Evolutionary conservation across 2,329 filamentous ascomycete species (phyloP), one percentile per base, ranked within the genome.

Genomic region (Ophiostoma ulmi): DNA sequence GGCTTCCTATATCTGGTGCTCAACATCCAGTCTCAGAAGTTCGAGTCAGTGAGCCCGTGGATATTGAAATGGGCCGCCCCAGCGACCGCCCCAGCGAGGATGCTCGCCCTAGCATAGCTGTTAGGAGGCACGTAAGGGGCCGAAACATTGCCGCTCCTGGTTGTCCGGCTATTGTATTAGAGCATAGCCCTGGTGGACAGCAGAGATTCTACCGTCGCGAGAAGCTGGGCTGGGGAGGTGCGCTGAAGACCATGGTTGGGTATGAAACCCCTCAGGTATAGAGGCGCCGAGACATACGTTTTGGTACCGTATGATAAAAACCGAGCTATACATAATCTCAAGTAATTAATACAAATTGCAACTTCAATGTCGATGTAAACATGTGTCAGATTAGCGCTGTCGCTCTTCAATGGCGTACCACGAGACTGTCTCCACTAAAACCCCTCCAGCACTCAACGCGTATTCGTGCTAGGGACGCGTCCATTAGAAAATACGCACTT

Each of bases 191-290:
- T 0, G 77, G 77, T 67, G 77, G 79, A 5, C 71, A 75, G 0
- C 75, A 74, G 67, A 77, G 75, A 0, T 79, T 74, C 74, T 85
- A 83, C 83, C 78, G 77, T 67, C 80, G 78, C 69, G 76, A 79
- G 69, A 77, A 80, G 76, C 74, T 85, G 10, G 83, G 83, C 0
- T 85, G 83, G 83, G 68, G 72, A 26, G 83, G 83, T 1, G 83
- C 83, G 0, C 77, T 80, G 44, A 81, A 80, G 78, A 79, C 79
- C 70, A 79, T 82, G 39, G 76, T 80, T 55, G 78, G 79, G 68
- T 79, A 78, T 72, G 64, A 71, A 61, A 74, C 70, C 31, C 31
- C 31, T 31, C 31, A 31, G 31, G 31, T 31, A 31, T 31, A 31
- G 31, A 31, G 3, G 31, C 31, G 31, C 31, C 31, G 31, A 31